These are phyloP conservation scores for Setaria viridis DNA, from an alignment of 202 grass and related monocot species.

Conservation along the genomic window DNA sequence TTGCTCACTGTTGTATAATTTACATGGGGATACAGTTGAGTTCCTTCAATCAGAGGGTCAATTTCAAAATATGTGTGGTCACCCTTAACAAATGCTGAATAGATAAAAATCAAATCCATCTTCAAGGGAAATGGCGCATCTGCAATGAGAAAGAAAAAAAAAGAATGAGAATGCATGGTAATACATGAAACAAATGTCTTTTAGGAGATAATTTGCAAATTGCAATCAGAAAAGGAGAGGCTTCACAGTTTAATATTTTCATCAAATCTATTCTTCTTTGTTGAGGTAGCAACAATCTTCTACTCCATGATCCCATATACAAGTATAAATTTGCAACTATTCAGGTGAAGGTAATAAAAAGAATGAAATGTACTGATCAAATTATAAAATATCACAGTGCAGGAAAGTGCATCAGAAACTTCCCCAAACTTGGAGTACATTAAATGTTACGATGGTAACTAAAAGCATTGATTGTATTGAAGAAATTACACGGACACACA, in stretches of 20 bases:
- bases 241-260: constrained; percentile 31
- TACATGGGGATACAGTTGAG: constrained; percentile 80
- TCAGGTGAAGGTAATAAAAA: constrained; percentile 1
- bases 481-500: background rate
- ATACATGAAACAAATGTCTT: background rate
- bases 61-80: constrained; percentile 88
- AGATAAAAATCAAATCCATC: constrained; percentile 89
- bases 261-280: constrained; percentile 19
- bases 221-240: constrained; percentile 16
- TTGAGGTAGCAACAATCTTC: constrained; percentile 2
- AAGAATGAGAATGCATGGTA: constrained; percentile 10
- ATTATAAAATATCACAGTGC: constrained; percentile 8
- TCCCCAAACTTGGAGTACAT: constrained; percentile 36
- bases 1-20: constrained; percentile 63
- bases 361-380: constrained; percentile 2
- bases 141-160: constrained; percentile 53
- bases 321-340: constrained; percentile 29
- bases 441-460: background rate
- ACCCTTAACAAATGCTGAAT: constrained; percentile 88
- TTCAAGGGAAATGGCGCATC: constrained; percentile 67
- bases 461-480: background rate
- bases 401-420: constrained; percentile 28
- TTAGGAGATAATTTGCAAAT: constrained; percentile 1
- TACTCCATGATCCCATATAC: background rate
- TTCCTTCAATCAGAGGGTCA: constrained; percentile 63